Evolutionary conservation across 1,284 basidiomycete genomes (phyloP), one percentile per base, ranked within the genome.

Genomic region (Ceratobasidium sp.): DNA sequence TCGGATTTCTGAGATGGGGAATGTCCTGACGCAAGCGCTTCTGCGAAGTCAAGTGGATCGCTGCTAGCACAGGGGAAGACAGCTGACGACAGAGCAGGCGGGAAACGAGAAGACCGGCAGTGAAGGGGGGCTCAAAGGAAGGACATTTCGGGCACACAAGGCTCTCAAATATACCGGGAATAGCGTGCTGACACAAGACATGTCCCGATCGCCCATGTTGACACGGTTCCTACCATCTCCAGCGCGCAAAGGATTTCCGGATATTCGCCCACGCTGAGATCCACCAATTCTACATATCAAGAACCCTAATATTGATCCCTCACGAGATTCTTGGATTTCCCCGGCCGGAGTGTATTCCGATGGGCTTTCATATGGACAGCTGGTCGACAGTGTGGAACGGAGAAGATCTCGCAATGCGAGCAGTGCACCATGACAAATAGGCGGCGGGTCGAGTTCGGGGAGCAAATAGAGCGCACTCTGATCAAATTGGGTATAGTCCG

Each of bases 161-260:
- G 39, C 36, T 11, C 29, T 11, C 29, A 25, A 39, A 33, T 36
- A 54, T 54, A 54, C 52, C 16, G 33, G 33, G 29, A 4, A 33
- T 54, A 54, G 52, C n/a, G n/a, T 54, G n/a, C 16, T 54, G 21
- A 25, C 49, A 16, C 49, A 46, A 21, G 5, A 16, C 5, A 6
- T 21, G 42, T 8, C 49, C 23, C 27, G 49, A 52, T 52, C 49
- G 49, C 9, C 23, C 7, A 7, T 8, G 52, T 54, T 54, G 52
- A 49, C 49, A 36, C 21, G n/a, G 23, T 9, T 29, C 49, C 36
- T 64, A 14, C 59, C 59, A 39, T 36, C 29, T 64, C 30, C 30
- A 49, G 59, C 59, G 19, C 23, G n/a, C 59, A 64, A 64, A 33
- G 47, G 27, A 50, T 36, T 53, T 33, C 21, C 59, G 59, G 59